A percentile compares a stretch with the other conserved stretches of the same genome.
Conservation (phyloP, 805 yeast species). For the Ogataea saltuana region DNA sequence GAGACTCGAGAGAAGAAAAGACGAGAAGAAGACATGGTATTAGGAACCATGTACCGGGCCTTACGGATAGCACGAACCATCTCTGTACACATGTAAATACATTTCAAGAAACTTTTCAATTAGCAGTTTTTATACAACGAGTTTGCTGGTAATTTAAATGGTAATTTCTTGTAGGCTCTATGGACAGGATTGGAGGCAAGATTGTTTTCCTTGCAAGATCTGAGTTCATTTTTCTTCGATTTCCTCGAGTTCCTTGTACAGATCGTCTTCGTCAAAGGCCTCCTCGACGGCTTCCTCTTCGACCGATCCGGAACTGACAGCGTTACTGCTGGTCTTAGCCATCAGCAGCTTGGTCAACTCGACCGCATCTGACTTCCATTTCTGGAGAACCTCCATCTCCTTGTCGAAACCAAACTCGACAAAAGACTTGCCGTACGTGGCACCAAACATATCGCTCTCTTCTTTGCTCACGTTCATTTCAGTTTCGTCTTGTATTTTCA, state of each 20-base stretch:
- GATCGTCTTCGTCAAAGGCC: conserved; percentile 26
- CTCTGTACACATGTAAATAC: conserved; percentile 12
- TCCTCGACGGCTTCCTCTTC: conserved; percentile 24
- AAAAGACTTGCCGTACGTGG: conserved; percentile 61
- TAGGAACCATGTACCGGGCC: too few relatives aligned
- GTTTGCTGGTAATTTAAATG: too few relatives aligned
- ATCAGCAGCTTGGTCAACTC: conserved; percentile 58
- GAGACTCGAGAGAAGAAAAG: conserved; percentile 44
- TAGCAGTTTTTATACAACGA: too few relatives aligned
- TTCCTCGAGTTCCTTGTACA: conserved; percentile 21
- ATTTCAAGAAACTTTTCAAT: too few relatives aligned
- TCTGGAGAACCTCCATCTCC: conserved; percentile 70
- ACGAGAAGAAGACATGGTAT: conserved; percentile 40
- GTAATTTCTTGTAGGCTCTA: conserved; percentile 6
- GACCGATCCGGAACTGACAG: conserved; percentile 27
- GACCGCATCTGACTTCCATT: conserved; percentile 73
- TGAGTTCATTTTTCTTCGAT: conserved; percentile 5
- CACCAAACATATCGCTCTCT: conserved; percentile 85
- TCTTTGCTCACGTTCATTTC: conserved; percentile 72
- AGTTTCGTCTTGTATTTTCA: conserved; percentile 81
- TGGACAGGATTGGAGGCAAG: conserved; percentile 8
- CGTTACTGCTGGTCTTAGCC: conserved; percentile 42
- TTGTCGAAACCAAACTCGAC: conserved; percentile 66
- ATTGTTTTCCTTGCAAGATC: too few relatives aligned
- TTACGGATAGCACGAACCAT: too few relatives aligned